Base-by-base conservation (phyloP, 1,284 basidiomycete species). In the Waitea zeae region DNA sequence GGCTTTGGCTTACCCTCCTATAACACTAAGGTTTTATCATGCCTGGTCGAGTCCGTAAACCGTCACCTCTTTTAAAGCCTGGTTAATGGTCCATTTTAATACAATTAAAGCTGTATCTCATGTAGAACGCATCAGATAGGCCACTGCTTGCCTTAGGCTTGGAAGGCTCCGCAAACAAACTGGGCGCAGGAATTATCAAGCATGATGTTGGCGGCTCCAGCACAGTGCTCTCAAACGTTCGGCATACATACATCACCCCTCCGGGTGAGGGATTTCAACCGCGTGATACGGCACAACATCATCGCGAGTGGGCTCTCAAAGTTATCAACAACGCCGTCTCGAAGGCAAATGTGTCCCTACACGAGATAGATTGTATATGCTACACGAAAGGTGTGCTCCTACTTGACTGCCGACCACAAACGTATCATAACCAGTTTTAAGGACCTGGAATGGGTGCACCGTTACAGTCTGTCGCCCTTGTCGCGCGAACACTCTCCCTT, bases 391-490 rank as follows among this genome's bases (percentile, higher is more conserved):
- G 92, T 79, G 41, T 29, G 55, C 44, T 7, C n/a, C 5, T 20
- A 31, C 3, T 24, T 11, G 3, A 11, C 9, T 34, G 27, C 17
- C 36, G 34, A 36, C 18, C 26, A 37, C 32, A 3, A 28, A n/a
- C 31, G 11, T 11, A 31, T 30, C 18, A 11, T 14, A 34, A 15
- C 30, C 31, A 33, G 20, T 18, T 18, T 31, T 7, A 47, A 92
- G 90, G 92, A 1, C 95, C 95, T 4, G 95, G 95, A 0, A 98
- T 99, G 95, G 95, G 95, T 34, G 90, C 89, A 30, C 93, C 93
- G 1, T 57, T 99, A 12, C 89, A 95, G 49, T 90, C 89, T 3
- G 90, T 97, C 12, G 92, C 89, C 1, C 59, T 98, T 17, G 86
- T 98, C n/a, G 92, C 95, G 1, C 69, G 95, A 32, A 96, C 88